Percentiles rank a stretch among this genome's conserved stretches.
These are phyloP conservation scores for Irpex sp. DNA, from an alignment of 1,284 basidiomycete genomes.

Conservation along the genomic window DNA sequence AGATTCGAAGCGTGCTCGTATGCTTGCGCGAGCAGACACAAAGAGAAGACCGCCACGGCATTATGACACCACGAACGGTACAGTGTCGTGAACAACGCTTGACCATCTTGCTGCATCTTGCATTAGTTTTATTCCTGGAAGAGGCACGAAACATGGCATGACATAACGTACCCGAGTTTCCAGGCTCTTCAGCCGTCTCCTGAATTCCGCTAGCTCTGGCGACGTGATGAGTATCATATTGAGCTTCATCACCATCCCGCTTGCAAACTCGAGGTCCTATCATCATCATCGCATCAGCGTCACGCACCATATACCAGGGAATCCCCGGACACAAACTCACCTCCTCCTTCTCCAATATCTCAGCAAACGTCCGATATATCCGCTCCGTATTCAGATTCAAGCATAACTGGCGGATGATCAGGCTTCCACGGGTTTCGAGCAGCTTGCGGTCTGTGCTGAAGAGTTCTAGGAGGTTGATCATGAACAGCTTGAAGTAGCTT, in stretches of 20 bases:
- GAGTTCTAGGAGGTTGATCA: conserved; percentile 91
- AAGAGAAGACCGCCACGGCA: conserved; percentile 92
- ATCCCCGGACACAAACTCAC: conserved; percentile 36
- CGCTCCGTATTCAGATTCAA: conserved; percentile 92
- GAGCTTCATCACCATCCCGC: conserved; percentile 95
- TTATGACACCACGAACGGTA: conserved; percentile 99
- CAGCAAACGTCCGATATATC: conserved; percentile 94
- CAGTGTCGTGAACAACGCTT: conserved; percentile 87
- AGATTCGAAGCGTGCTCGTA: conserved; percentile 99
- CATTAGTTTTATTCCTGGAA: conserved; percentile 1
- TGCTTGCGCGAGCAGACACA: conserved; percentile 95
- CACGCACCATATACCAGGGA: not conserved
- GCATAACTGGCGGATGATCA: conserved; percentile 96
- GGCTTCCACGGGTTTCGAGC: conserved; percentile 88
- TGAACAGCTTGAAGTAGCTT: conserved; percentile 92
- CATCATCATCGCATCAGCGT: not conserved
- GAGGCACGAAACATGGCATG: not conserved
- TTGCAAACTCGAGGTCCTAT: conserved; percentile 94
- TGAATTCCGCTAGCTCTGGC: conserved; percentile 91
- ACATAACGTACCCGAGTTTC: conserved; percentile 76
- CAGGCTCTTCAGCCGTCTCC: conserved; percentile 87
- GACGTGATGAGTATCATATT: conserved; percentile 97
- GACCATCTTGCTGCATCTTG: conserved; percentile 77
- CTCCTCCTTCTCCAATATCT: conserved; percentile 97
- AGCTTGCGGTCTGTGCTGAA: conserved; percentile 94